These are phyloP conservation scores for Graphiopsis chlorocephala DNA, from an alignment of 2,329 filamentous ascomycete species.

Conservation along the genomic window DNA sequence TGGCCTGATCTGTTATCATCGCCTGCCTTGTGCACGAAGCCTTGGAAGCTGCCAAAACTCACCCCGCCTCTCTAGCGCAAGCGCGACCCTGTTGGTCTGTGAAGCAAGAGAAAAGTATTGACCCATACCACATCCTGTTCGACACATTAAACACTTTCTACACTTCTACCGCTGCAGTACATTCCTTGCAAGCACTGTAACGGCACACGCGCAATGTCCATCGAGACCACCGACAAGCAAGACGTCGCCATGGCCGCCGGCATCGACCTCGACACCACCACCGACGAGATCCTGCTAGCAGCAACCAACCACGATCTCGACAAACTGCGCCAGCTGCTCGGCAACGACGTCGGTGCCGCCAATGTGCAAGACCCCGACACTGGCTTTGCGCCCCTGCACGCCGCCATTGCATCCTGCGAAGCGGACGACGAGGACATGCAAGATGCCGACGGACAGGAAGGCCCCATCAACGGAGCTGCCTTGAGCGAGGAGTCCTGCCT, in stretches of 20 bases:
- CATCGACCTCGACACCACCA: slow-evolving; percentile 44
- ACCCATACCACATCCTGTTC: neutral
- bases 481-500: slow-evolving; percentile 57
- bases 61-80: neutral
- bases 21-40: neutral
- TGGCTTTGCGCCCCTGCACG: slow-evolving; percentile 83
- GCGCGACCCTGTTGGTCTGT: neutral
- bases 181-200: neutral
- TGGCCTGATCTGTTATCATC: slow-evolving; percentile 3
- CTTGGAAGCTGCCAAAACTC: neutral
- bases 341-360: slow-evolving; percentile 53
- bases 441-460: slow-evolving; percentile 32
- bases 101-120: neutral
- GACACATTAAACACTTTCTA: neutral
- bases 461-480: slow-evolving; percentile 33
- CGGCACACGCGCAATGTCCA: neutral
- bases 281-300: slow-evolving; percentile 63
- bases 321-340: slow-evolving; percentile 66
- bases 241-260: slow-evolving; percentile 22
- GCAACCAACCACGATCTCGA: slow-evolving; percentile 66
- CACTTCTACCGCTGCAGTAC: neutral
- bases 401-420: slow-evolving; percentile 69
- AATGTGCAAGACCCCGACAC: slow-evolving; percentile 82
- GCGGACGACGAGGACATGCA: slow-evolving; percentile 34
- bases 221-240: slow-evolving; percentile 13